Conservation (phyloP, 2,329 filamentous ascomycete genomes). For the Fusarium sp. region DNA sequence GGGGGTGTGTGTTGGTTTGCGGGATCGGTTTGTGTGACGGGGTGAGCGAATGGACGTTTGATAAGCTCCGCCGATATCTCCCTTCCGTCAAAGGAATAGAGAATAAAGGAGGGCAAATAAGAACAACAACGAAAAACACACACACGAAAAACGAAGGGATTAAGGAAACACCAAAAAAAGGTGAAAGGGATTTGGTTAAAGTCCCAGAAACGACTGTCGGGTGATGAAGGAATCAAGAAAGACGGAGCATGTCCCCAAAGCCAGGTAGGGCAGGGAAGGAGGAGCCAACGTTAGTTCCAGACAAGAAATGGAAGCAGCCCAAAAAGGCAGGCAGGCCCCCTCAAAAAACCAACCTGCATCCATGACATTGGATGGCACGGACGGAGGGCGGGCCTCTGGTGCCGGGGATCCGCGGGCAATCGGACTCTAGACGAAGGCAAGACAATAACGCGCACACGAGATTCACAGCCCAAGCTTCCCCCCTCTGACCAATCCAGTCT, state of each 20-base stretch:
- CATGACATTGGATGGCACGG: not conserved
- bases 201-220: constrained; percentile 33
- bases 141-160: constrained; percentile 29
- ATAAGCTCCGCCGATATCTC: constrained; percentile 23
- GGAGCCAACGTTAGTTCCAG: not conserved
- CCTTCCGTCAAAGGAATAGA: not conserved
- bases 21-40: constrained; percentile 24
- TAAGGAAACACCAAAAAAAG: constrained; percentile 22
- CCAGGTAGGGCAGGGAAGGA: not conserved
- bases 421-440: not conserved
- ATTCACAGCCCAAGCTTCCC: not conserved
- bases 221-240: constrained; percentile 12
- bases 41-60: constrained; percentile 32
- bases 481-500: not conserved
- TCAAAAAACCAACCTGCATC: not conserved
- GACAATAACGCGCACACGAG: constrained; percentile 4
- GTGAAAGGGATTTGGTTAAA: not conserved
- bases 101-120: constrained; percentile 3
- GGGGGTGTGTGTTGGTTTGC: constrained; percentile 1
- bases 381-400: not conserved
- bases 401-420: not conserved
- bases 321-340: not conserved
- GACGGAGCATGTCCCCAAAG: not conserved
- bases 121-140: constrained; percentile 20
- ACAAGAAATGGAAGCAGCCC: constrained; percentile 3